Percentiles rank a stretch among this genome's conserved stretches.
Evolutionary conservation across 192 early-diverging fungal species (phyloP).

Genomic region (Podila clonocystis): DNA sequence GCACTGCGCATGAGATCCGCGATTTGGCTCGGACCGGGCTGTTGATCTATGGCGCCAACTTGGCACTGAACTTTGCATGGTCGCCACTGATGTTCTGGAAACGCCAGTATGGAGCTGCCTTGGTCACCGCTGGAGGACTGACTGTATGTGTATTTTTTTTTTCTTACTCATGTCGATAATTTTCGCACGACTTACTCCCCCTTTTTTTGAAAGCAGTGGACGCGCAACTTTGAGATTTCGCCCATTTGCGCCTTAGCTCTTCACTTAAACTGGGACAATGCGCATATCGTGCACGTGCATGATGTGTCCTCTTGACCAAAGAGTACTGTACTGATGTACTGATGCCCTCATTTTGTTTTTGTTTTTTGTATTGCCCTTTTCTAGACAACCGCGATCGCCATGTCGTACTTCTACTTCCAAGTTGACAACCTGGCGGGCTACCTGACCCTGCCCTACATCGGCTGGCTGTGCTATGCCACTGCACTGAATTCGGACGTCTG

Average conservation of each 20-base stretch:
- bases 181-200: background rate
- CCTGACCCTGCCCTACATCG: conserved; percentile 40
- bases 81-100: conserved; percentile 39
- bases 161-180: background rate
- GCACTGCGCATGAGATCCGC: conserved; percentile 10
- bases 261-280: too few species aligned
- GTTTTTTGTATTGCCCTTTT: background rate
- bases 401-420: conserved; percentile 40
- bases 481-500: conserved; percentile 43
- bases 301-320: too few species aligned
- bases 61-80: conserved; percentile 48
- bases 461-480: conserved; percentile 45
- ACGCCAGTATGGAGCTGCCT: conserved; percentile 26
- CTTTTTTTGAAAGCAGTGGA: too few species aligned
- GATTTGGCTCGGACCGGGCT: conserved; percentile 23
- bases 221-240: too few species aligned
- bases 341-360: background rate
- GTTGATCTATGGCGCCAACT: conserved; percentile 27
- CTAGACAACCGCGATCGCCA: conserved; percentile 26
- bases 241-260: too few species aligned
- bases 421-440: conserved; percentile 35
- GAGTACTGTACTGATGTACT: too few species aligned
- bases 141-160: conserved; percentile 21
- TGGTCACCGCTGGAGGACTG: conserved; percentile 31
- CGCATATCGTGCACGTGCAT: too few species aligned